Conservation (phyloP, 1,284 basidiomycete species). For the Bjerkandera adusta region DNA sequence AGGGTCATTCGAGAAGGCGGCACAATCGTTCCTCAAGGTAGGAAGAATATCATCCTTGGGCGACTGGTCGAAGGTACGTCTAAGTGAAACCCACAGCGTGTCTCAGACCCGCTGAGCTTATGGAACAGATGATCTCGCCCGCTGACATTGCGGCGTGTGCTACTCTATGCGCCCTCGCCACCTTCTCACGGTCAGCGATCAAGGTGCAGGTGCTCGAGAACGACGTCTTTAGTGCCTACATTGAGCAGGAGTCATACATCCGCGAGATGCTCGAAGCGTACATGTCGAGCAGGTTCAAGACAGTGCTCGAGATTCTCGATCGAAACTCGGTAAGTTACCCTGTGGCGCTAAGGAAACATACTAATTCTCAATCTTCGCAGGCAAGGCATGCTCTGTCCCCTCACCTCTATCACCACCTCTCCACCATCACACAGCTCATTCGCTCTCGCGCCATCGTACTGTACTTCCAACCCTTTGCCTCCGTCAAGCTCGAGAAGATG, state of each 20-base stretch:
- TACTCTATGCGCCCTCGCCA: conserved; percentile 77
- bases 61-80: conserved; percentile 58
- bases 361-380: conserved; percentile 36
- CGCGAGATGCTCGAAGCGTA: conserved; percentile 83
- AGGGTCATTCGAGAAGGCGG: conserved; percentile 74
- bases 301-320: conserved; percentile 70
- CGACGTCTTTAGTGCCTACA: conserved; percentile 63
- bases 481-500: conserved; percentile 80
- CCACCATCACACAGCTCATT: conserved; percentile 57
- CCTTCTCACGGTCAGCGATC: conserved; percentile 67
- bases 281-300: conserved; percentile 80
- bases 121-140: conserved; percentile 62
- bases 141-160: conserved; percentile 85
- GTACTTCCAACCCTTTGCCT: conserved; percentile 83
- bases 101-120: conserved; percentile 1
- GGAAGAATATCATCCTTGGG: conserved; percentile 31
- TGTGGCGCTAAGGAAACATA: neutral
- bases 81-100: neutral
- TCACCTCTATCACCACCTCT: conserved; percentile 67
- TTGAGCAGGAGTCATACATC: conserved; percentile 84
- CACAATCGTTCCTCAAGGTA: conserved; percentile 64
- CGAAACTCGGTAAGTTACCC: conserved; percentile 60
- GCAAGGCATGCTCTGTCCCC: conserved; percentile 76
- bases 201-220: conserved; percentile 70
- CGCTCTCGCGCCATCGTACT: conserved; percentile 74